A percentile compares a stretch with the other conserved stretches of the same genome.
These are phyloP conservation scores for Copromyces sp. DNA, from an alignment of 495 filamentous ascomycete species.

Conservation along the genomic window DNA sequence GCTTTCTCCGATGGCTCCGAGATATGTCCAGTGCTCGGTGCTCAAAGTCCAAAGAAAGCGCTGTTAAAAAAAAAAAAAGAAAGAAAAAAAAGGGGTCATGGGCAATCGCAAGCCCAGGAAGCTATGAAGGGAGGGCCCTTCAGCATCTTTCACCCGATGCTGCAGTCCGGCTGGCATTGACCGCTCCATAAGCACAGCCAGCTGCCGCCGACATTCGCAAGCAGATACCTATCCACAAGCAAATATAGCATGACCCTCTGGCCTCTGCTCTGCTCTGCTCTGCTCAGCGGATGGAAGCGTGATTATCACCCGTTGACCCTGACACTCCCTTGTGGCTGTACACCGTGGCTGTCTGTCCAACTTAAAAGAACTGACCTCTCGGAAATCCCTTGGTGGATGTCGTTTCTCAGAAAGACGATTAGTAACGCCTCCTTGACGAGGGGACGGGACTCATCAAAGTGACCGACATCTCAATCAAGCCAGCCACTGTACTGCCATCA, in stretches of 20 bases:
- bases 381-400: neutral
- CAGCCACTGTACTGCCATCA: neutral
- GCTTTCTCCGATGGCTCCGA: too few species aligned
- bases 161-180: too few species aligned
- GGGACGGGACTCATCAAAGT: neutral
- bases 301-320: neutral
- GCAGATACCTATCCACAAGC: neutral
- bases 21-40: too few species aligned
- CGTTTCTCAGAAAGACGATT: neutral
- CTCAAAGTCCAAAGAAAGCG: too few species aligned
- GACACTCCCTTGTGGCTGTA: neutral
- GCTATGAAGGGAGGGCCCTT: too few species aligned
- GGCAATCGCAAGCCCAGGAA: too few species aligned
- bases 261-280: too few species aligned
- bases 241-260: neutral
- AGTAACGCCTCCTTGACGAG: neutral
- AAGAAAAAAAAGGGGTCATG: too few species aligned
- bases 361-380: neutral
- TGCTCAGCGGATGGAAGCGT: neutral
- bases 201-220: too few species aligned
- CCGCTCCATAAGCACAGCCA: too few species aligned
- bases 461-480: neutral
- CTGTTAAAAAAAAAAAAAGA: too few species aligned
- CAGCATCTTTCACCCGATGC: too few species aligned
- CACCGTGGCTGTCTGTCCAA: neutral